Base-by-base conservation (phyloP, 257 asterid species). In the Rauvolfia tetraphylla region DNA sequence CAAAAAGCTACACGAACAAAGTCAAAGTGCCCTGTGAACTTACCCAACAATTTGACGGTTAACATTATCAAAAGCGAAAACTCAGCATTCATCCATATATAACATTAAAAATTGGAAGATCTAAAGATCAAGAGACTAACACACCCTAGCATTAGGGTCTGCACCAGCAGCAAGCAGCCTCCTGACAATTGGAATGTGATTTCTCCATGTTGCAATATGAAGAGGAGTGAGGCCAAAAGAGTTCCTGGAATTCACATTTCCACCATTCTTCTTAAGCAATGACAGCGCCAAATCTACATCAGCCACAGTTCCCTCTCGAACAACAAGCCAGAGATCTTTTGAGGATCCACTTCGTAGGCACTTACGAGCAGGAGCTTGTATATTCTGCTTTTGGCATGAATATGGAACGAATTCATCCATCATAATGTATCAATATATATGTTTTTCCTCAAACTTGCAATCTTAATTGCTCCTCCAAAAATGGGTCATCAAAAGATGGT, bases 101-200 rank as follows among this genome's bases (percentile, higher is more conserved):
- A 76, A 75, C 58, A 78, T 69, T 71, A 76, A 71, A 79, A 82
- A 66, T 75, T 75, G 80, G 78, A 83, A 54, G 78, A 83, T 73
- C 38, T 76, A 73, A 72, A 78, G 76, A 68, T 39, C 79, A 79
- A 85, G 75, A 79, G 81, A 51, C 72, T 76, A 86, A 75, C 85
- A 76, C 86, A 95, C 99, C 98, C 98, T 90, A 58, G 95, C 97
- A 87, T 95, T 88, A 79, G 98, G 97, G 88, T 93, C 99, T 39
- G 98, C 98, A 80, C 99, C 98, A 81, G 97, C 97, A 80, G 88
- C 97, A 84, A 95, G 96, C 71, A 95, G 91, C 86, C 97, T 88
- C 79, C 85, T 91, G 76, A 93, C 90, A 73, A 95, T 83, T 73
- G 97, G 98, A 75, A 84, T 71, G 72, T 95, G 91, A 83, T 95